A percentile compares a stretch with the other conserved stretches of the same genome.
Conservation (phyloP, 208 protist genomes). For the Acanthamoeba royreba region DNA sequence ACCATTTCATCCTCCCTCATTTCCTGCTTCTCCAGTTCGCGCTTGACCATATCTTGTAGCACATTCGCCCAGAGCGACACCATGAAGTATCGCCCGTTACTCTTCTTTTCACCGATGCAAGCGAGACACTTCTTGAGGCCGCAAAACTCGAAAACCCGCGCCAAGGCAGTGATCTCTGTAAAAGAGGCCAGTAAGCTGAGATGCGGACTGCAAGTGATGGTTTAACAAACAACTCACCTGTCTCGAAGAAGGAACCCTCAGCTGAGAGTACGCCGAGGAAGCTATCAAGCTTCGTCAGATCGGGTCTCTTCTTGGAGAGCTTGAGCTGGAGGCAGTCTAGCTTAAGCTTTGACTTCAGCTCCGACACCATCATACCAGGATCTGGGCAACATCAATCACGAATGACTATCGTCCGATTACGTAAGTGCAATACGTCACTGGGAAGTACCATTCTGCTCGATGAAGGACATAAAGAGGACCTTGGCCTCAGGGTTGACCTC, state of each 20-base stretch:
- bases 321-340: conserved; percentile 30
- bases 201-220: background rate
- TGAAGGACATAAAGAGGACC: conserved; percentile 27
- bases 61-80: background rate
- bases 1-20: background rate
- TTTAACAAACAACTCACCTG: background rate
- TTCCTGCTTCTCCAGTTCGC: background rate
- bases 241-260: conserved; percentile 20
- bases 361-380: background rate
- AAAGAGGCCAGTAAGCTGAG: background rate
- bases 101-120: background rate
- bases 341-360: conserved; percentile 17
- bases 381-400: background rate
- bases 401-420: too few relatives aligned
- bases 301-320: background rate
- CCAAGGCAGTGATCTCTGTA: background rate
- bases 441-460: background rate
- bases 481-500: conserved; percentile 27
- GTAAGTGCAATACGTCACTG: too few relatives aligned
- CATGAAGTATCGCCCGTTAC: background rate
- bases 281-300: conserved; percentile 34
- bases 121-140: background rate
- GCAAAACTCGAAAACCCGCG: background rate
- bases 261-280: conserved; percentile 9
- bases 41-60: background rate